Percentiles rank a stretch among this genome's conserved stretches.
These are phyloP conservation scores for Adansonia grandidieri DNA, from an alignment of 441 rosid genomes.

Conservation along the genomic window DNA sequence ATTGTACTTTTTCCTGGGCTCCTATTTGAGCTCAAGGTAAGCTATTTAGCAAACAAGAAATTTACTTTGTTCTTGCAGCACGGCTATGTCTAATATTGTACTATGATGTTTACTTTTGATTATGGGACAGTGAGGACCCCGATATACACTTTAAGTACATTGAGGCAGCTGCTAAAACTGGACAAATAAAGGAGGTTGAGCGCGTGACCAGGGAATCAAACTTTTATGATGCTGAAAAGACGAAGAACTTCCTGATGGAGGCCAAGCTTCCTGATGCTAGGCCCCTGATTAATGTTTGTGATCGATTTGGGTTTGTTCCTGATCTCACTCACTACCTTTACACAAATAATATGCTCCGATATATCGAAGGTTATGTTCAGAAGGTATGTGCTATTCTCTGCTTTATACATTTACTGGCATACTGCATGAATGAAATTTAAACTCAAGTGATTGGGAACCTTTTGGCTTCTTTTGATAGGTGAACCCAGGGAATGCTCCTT, in stretches of 20 bases:
- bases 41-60: slow-evolving; percentile 25
- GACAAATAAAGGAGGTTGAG: slow-evolving; percentile 91
- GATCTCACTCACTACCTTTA: slow-evolving; percentile 99
- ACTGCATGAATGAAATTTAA: background rate
- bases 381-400: slow-evolving; percentile 56
- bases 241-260: slow-evolving; percentile 90
- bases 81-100: background rate
- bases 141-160: slow-evolving; percentile 89
- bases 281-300: slow-evolving; percentile 96
- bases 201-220: slow-evolving; percentile 91
- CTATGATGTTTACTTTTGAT: background rate
- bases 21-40: slow-evolving; percentile 95
- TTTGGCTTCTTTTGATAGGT: slow-evolving; percentile 54
- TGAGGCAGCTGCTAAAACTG: slow-evolving; percentile 92
- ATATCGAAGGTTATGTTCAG: slow-evolving; percentile 98
- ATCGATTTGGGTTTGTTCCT: slow-evolving; percentile 95
- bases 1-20: slow-evolving; percentile 92
- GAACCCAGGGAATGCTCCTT: slow-evolving; percentile 86
- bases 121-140: slow-evolving; percentile 74
- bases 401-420: background rate
- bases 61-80: slow-evolving; percentile 22
- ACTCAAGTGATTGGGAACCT: slow-evolving; percentile 19
- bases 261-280: slow-evolving; percentile 94
- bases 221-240: slow-evolving; percentile 84
- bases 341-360: slow-evolving; percentile 96